phyloP scores from a whole-genome alignment of 2,329 filamentous ascomycete genomes.

The Tolypocladium nubicola region DNA sequence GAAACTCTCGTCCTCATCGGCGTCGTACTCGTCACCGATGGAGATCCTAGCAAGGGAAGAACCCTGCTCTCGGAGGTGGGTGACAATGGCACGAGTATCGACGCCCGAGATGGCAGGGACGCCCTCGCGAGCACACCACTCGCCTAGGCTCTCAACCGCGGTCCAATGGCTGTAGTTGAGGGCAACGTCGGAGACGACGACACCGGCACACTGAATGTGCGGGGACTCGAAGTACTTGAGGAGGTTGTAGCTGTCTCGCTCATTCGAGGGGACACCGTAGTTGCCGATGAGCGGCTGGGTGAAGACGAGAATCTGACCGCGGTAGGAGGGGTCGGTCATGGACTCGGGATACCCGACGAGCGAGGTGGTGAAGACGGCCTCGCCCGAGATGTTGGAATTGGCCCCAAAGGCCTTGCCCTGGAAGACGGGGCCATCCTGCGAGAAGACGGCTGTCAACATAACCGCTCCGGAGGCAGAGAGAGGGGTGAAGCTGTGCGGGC shows the following conservation, averaged over 20 bases:
- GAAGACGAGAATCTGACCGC: constrained; percentile 94
- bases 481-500: not conserved
- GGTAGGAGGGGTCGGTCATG: constrained; percentile 79
- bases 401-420: constrained; percentile 94
- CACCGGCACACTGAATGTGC: constrained; percentile 90
- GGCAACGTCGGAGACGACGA: constrained; percentile 92
- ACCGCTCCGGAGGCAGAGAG: not conserved
- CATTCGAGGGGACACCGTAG: constrained; percentile 86
- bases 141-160: constrained; percentile 81
- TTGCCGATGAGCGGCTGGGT: constrained; percentile 97
- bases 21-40: constrained; percentile 95
- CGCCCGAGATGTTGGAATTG: constrained; percentile 91
- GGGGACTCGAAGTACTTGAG: constrained; percentile 98
- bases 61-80: constrained; percentile 88
- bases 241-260: constrained; percentile 78
- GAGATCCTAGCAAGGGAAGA: constrained; percentile 92
- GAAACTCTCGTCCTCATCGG: constrained; percentile 93
- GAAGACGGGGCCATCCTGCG: constrained; percentile 84
- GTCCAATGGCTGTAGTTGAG: constrained; percentile 98
- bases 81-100: constrained; percentile 94
- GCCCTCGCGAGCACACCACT: constrained; percentile 95
- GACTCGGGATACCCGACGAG: constrained; percentile 97
- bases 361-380: constrained; percentile 97
- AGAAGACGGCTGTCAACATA: not conserved
- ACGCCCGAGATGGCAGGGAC: constrained; percentile 94